These are phyloP conservation scores for Acacia acuminata DNA, from an alignment of 306 rosid genomes.

Conservation along the genomic window DNA sequence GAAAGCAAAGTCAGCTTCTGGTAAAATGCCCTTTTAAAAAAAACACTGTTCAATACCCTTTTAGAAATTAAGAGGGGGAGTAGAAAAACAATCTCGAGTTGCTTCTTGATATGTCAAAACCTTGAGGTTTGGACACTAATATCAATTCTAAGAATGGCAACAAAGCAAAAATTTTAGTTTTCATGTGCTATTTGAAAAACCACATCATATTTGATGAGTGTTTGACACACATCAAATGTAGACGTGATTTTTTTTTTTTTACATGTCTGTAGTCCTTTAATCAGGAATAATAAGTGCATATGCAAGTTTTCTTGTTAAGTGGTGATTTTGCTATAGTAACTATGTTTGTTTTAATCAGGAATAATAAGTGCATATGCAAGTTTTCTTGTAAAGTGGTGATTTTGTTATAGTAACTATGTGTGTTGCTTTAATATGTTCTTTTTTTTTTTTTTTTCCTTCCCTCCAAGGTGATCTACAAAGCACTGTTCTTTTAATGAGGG, in stretches of 20 bases:
- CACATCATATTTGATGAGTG: background rate
- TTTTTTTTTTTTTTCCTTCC: slow-evolving; percentile 7
- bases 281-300: slow-evolving; percentile 10
- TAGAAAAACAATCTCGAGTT: background rate
- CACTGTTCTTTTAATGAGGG: slow-evolving; percentile 86
- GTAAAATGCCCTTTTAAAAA: slow-evolving; percentile 36
- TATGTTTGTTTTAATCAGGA: slow-evolving; percentile 18
- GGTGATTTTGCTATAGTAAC: slow-evolving; percentile 1
- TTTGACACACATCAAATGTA: background rate
- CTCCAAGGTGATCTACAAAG: slow-evolving; percentile 76
- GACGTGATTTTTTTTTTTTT: background rate
- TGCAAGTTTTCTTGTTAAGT: slow-evolving; percentile 24
- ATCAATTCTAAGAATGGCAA: background rate
- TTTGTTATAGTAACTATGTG: slow-evolving; percentile 13
- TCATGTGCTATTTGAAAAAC: background rate
- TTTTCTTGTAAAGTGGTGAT: slow-evolving; percentile 14
- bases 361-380: slow-evolving; percentile 22
- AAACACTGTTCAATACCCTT: background rate
- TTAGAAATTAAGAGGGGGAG: background rate
- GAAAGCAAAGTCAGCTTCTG: slow-evolving; percentile 90
- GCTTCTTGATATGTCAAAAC: background rate
- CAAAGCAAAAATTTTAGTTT: background rate
- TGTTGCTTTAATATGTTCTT: slow-evolving; percentile 29
- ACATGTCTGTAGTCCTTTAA: background rate
- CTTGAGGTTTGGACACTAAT: background rate